Evolutionary conservation across 1,284 basidiomycete genomes (phyloP).

Genomic region (Clitocybe nebularis): DNA sequence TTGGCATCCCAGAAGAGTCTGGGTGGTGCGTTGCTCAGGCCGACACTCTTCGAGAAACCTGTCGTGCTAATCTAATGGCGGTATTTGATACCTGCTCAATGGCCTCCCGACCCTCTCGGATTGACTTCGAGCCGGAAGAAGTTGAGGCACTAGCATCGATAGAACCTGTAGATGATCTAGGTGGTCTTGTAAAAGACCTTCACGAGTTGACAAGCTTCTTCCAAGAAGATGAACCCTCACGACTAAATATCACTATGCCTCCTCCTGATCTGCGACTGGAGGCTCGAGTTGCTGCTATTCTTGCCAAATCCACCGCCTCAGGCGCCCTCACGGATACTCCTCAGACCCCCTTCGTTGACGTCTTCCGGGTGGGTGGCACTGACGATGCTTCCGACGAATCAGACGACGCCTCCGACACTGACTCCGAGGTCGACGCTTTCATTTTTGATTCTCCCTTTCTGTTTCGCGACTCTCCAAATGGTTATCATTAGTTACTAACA

Average conservation of each 20-base stretch:
- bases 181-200: constrained; percentile 81
- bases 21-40: constrained; percentile 83
- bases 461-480: constrained; percentile 40
- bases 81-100: constrained; percentile 83
- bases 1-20: constrained; percentile 76
- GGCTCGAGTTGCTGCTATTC: constrained; percentile 74
- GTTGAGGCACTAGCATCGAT: constrained; percentile 37
- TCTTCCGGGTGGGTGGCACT: constrained; percentile 57
- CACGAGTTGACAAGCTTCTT: constrained; percentile 87
- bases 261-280: constrained; percentile 60
- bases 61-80: constrained; percentile 74
- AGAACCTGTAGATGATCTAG: constrained; percentile 61
- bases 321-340: constrained; percentile 51
- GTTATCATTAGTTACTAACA: constrained; percentile 27
- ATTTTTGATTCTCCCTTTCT: constrained; percentile 56
- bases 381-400: constrained; percentile 41
- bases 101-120: constrained; percentile 67
- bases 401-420: constrained; percentile 49
- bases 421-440: constrained; percentile 66
- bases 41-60: constrained; percentile 56
- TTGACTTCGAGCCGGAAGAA: constrained; percentile 66
- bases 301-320: constrained; percentile 64
- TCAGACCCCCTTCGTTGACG: constrained; percentile 74
- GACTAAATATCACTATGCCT: constrained; percentile 22
- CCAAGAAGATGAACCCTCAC: constrained; percentile 46